Percentiles rank a stretch among this genome's conserved stretches.
Evolutionary conservation across 2,329 filamentous ascomycete species (phyloP).

Genomic region (Neofusicoccum parvum): DNA sequence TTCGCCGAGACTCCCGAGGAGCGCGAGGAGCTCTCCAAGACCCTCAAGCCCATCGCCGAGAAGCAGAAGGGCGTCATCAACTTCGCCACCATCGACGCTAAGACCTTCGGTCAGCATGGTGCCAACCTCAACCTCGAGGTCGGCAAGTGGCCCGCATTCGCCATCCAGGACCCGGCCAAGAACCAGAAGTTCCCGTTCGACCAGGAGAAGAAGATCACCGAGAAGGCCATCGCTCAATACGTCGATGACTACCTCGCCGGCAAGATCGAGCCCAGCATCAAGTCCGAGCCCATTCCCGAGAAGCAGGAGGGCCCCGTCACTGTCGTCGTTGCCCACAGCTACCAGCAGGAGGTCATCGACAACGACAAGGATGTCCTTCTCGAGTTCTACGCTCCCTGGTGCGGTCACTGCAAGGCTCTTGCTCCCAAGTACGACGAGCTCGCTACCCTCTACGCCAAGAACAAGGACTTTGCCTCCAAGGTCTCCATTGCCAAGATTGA

Average conservation of each 20-base stretch:
- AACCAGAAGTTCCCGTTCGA: conserved; percentile 97
- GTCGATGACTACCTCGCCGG: conserved; percentile 82
- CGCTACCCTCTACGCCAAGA: conserved; percentile 56
- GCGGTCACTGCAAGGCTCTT: conserved; percentile 70
- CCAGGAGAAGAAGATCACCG: conserved; percentile 76
- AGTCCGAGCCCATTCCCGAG: conserved; percentile 96
- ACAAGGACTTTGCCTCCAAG: conserved; percentile 55
- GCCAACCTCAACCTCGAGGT: conserved; percentile 96
- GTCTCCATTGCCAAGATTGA: conserved; percentile 86
- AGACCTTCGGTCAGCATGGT: conserved; percentile 90
- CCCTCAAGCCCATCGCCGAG: conserved; percentile 83
- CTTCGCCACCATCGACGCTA: conserved; percentile 97
- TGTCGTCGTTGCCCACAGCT: conserved; percentile 89
- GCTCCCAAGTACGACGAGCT: conserved; percentile 70
- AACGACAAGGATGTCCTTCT: conserved; percentile 95
- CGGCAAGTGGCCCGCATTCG: conserved; percentile 94
- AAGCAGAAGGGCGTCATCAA: conserved; percentile 93
- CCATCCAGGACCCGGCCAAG: conserved; percentile 92
- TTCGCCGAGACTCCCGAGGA: conserved; percentile 92
- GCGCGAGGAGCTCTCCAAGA: conserved; percentile 74
- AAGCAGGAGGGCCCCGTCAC: conserved; percentile 86
- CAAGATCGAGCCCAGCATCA: conserved; percentile 94
- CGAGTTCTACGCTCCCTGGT: conserved; percentile 95
- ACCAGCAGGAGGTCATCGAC: conserved; percentile 87
- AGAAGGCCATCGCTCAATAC: conserved; percentile 75